Conservation (phyloP, 2,329 filamentous ascomycete species). For the Colletotrichum melonis region DNA sequence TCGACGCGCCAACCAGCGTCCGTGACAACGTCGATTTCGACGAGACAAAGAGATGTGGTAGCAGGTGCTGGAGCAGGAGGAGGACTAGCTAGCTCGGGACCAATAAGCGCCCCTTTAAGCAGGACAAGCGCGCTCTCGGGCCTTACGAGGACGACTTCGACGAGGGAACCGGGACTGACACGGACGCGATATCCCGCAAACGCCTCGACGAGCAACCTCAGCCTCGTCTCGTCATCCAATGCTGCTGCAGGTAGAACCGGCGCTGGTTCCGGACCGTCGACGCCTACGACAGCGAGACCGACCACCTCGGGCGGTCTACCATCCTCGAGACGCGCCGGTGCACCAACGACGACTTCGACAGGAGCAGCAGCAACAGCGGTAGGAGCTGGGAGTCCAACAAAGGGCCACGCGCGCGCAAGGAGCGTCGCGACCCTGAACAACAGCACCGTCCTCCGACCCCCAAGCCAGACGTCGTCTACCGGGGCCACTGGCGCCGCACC, state of each 20-base stretch:
- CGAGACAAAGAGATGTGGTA: conserved; percentile 13
- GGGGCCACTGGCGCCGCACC: conserved; percentile 34
- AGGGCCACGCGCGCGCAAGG: conserved; percentile 51
- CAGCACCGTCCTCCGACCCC: conserved; percentile 52
- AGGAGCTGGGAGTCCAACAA: conserved; percentile 30
- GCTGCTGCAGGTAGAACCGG: conserved; percentile 27
- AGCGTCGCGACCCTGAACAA: conserved; percentile 52
- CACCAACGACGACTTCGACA: conserved; percentile 29
- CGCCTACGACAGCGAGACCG: conserved; percentile 36
- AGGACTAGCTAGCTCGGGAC: background rate
- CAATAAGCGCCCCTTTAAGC: background rate
- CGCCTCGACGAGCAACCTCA: conserved; percentile 40
- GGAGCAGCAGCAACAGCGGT: background rate
- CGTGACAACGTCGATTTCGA: background rate
- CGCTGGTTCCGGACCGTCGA: conserved; percentile 18
- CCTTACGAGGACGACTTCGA: conserved; percentile 19
- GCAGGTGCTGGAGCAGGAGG: background rate
- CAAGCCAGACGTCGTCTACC: conserved; percentile 43
- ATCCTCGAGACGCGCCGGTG: conserved; percentile 1
- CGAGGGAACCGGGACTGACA: background rate
- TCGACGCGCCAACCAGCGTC: conserved; percentile 17
- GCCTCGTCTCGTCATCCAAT: conserved; percentile 33
- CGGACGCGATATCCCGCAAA: conserved; percentile 31
- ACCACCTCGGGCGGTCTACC: conserved; percentile 44
- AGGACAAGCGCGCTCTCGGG: background rate